Percentiles rank a stretch among this genome's conserved stretches.
Conservation (phyloP, 805 yeast genomes). For the Candida suzukii region DNA sequence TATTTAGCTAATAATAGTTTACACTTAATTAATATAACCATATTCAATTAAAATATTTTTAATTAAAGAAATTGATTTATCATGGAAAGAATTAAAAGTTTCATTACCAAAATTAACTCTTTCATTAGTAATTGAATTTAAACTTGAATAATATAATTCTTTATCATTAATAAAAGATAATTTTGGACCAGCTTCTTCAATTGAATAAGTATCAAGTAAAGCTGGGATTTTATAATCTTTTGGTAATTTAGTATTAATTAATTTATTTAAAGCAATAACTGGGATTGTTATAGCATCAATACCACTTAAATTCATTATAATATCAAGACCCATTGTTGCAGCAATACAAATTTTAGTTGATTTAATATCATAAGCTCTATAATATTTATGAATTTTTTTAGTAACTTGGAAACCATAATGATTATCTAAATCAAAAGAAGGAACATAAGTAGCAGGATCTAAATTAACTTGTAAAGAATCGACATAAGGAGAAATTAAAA, state of each 20-base stretch:
- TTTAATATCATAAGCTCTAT: constrained; percentile 22
- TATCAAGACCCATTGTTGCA: constrained; percentile 24
- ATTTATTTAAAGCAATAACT: constrained; percentile 19
- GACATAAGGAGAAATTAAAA: constrained; percentile 28
- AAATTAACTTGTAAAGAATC: constrained; percentile 21
- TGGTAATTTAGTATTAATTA: constrained; percentile 18
- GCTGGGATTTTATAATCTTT: constrained; percentile 17
- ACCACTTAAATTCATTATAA: constrained; percentile 24
- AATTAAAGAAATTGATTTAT: constrained; percentile 9
- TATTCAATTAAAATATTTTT: constrained; percentile 9
- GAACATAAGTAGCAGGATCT: constrained; percentile 18
- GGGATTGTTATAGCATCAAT: constrained; percentile 30
- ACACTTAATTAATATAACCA: constrained; percentile 1
- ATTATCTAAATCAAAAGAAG: constrained; percentile 8
- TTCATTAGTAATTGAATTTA: constrained; percentile 10
- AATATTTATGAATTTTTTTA: constrained; percentile 26
- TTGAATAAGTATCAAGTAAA: constrained; percentile 9
- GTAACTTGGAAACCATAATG: constrained; percentile 19
- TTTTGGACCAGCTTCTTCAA: constrained; percentile 17
- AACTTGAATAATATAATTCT: constrained; percentile 8
- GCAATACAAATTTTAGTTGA: constrained; percentile 25
- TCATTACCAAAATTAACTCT: constrained; percentile 14
- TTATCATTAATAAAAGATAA: constrained; percentile 14
- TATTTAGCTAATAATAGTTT: not conserved
- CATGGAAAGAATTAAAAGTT: constrained; percentile 11